These are phyloP conservation scores for Gossypium mustelinum DNA, from an alignment of 345 rosid species.

Conservation along the genomic window DNA sequence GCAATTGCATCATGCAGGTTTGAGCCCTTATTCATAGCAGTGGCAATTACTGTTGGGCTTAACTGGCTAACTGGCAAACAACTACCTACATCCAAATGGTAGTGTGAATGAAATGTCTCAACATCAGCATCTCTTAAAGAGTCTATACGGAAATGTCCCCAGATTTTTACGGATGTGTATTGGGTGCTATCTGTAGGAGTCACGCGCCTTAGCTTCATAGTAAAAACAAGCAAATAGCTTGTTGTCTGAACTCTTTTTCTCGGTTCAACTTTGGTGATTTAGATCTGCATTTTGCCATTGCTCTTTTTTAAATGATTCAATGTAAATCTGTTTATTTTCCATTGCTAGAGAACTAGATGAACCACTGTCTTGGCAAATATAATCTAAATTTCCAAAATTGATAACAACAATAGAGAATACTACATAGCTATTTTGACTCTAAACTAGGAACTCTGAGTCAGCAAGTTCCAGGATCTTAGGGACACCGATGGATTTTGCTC, in stretches of 20 bases:
- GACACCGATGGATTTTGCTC: conserved; percentile 57
- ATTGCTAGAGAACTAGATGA: not conserved
- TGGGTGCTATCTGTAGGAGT: not conserved
- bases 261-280: not conserved
- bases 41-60: not conserved
- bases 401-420: not conserved
- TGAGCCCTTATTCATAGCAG: not conserved
- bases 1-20: conserved; percentile 16
- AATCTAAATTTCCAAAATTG: not conserved
- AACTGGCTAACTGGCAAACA: not conserved
- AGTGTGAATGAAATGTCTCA: not conserved
- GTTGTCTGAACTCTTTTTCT: not conserved
- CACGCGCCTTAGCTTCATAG: not conserved
- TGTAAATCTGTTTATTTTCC: not conserved
- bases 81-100: not conserved
- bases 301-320: not conserved
- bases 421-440: conserved; percentile 1
- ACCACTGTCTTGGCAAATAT: not conserved
- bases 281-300: not conserved
- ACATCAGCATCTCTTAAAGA: not conserved
- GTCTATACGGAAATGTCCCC: not conserved
- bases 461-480: conserved; percentile 68
- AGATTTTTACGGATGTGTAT: not conserved
- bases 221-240: not conserved
- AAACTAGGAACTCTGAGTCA: conserved; percentile 40